These are phyloP conservation scores for Eutrema heterophyllum DNA, from an alignment of 345 rosid genomes.

Conservation along the genomic window DNA sequence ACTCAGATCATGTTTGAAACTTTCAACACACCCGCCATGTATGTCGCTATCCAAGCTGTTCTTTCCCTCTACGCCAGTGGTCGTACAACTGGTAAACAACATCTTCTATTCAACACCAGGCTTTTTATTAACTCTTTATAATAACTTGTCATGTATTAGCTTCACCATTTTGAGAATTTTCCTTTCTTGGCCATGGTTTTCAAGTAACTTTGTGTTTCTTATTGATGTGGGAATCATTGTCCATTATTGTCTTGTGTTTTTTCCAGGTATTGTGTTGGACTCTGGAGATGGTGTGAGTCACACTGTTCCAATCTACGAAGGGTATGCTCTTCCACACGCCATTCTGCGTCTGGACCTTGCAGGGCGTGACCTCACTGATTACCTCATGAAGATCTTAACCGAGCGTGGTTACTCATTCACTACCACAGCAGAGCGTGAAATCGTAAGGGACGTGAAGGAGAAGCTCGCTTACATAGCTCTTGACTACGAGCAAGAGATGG, in stretches of 20 bases:
- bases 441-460: constrained; percentile 44
- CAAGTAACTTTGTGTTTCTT: no score
- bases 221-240: not conserved
- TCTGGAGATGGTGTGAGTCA: constrained; percentile 56
- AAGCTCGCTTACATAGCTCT: constrained; percentile 37
- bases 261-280: constrained; percentile 49
- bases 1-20: constrained; percentile 53
- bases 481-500: constrained; percentile 41
- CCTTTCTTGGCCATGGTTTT: no score
- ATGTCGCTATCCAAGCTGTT: constrained; percentile 48
- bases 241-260: not conserved
- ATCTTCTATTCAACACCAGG: not conserved
- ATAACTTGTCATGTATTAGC: no score
- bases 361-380: constrained; percentile 53
- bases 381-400: constrained; percentile 51
- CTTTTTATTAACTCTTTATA: no score
- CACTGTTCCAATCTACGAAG: constrained; percentile 54
- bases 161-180: no score
- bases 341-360: constrained; percentile 57
- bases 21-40: constrained; percentile 46
- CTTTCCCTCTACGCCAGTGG: constrained; percentile 54
- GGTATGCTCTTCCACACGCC: constrained; percentile 59
- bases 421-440: constrained; percentile 41
- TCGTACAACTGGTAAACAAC: constrained; percentile 46
- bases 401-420: constrained; percentile 38